These are phyloP conservation scores for Cyberlindnera mycetangii DNA, from an alignment of 805 yeast species.

Conservation along the genomic window DNA sequence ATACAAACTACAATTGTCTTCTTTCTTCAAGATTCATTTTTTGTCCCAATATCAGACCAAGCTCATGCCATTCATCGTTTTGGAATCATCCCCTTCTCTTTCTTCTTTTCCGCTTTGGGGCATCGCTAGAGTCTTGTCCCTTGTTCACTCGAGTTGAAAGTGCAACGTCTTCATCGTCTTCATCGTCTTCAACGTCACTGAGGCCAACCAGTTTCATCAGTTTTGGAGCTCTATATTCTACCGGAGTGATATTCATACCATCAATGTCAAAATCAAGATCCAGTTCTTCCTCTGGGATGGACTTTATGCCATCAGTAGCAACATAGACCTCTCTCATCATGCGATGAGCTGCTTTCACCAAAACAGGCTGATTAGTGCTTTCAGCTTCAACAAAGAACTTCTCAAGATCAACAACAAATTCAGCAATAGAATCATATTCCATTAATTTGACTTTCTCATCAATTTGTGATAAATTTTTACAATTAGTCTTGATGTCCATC, in stretches of 20 bases:
- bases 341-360: constrained; percentile 17
- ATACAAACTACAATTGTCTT: too few species aligned
- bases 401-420: constrained; percentile 21
- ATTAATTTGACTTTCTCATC: constrained; percentile 7
- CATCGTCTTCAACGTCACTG: constrained; percentile 22
- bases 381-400: constrained; percentile 22
- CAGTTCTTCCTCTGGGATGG: constrained; percentile 16
- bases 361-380: constrained; percentile 13
- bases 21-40: too few species aligned
- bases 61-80: too few species aligned
- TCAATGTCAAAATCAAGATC: constrained; percentile 29
- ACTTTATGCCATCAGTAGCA: constrained; percentile 15
- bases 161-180: neutral
- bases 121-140: too few species aligned
- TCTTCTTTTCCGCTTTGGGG: too few species aligned
- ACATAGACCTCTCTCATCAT: constrained; percentile 20
- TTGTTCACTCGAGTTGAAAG: too few species aligned
- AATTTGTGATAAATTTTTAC: constrained; percentile 17
- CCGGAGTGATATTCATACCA: constrained; percentile 22
- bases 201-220: constrained; percentile 31
- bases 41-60: too few species aligned
- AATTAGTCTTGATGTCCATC: constrained; percentile 10
- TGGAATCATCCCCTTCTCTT: too few species aligned
- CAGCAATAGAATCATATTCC: constrained; percentile 17
- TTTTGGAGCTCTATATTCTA: constrained; percentile 30